Evolutionary conservation across 345 rosid species (phyloP).

Genomic region (Gossypium arboreum): DNA sequence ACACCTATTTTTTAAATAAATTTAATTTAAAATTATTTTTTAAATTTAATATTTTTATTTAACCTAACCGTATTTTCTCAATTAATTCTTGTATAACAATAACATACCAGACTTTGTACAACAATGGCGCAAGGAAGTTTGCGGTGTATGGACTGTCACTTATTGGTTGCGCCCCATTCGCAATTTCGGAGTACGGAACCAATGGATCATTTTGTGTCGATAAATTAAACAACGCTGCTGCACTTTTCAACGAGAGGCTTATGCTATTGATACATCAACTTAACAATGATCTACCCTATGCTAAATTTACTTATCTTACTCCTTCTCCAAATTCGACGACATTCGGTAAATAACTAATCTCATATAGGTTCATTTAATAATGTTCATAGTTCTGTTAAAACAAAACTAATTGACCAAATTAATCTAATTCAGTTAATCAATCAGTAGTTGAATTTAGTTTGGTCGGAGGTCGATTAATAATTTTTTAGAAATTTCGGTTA

Average conservation of each 20-base stretch:
- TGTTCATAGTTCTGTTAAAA: too few species aligned
- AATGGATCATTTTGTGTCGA: slow-evolving; percentile 24
- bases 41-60: too few species aligned
- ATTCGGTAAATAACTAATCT: neutral
- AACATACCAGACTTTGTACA: neutral
- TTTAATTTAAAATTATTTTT: too few species aligned
- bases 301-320: slow-evolving; percentile 29
- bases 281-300: slow-evolving; percentile 17
- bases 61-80: too few species aligned
- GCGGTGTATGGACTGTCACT: neutral
- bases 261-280: slow-evolving; percentile 21
- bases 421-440: too few species aligned
- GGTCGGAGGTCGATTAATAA: too few species aligned
- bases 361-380: too few species aligned
- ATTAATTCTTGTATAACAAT: too few species aligned
- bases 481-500: too few species aligned
- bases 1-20: too few species aligned
- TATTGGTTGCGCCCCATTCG: slow-evolving; percentile 4
- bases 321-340: neutral
- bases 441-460: too few species aligned
- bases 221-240: slow-evolving; percentile 19
- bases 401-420: accelerated
- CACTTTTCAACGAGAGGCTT: slow-evolving; percentile 29
- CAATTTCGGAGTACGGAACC: neutral
- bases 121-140: slow-evolving; percentile 14